phyloP scores from a whole-genome alignment of 768 basidiomycete genomes.

The Suillus sp. region DNA sequence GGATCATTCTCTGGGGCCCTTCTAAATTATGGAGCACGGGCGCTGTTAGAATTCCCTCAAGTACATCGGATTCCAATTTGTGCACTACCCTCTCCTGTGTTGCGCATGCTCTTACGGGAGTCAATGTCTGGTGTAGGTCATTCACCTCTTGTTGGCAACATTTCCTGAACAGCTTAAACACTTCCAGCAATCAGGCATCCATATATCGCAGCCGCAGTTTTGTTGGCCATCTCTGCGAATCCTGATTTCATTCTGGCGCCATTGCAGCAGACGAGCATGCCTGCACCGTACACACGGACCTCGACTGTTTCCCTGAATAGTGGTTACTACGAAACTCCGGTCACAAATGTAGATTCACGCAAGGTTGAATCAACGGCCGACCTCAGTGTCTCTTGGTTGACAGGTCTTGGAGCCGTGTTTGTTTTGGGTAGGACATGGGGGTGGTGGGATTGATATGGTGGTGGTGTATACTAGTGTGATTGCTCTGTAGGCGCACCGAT shows the following conservation, averaged over 20 bases:
- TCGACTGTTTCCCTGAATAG: not conserved
- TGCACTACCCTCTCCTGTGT: not conserved
- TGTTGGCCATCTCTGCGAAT: not conserved
- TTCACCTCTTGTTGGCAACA: not conserved
- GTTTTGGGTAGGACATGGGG: conserved; percentile 11
- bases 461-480: not conserved
- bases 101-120: not conserved
- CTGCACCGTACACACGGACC: not conserved
- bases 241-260: not conserved
- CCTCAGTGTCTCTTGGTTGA: conserved; percentile 1
- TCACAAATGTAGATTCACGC: not conserved
- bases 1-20: not conserved
- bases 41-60: not conserved
- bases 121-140: not conserved
- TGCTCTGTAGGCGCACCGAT: not conserved
- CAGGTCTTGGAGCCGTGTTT: conserved; percentile 2
- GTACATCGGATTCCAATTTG: not conserved
- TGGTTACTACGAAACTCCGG: not conserved
- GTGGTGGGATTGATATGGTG: conserved; percentile 2
- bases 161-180: not conserved
- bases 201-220: conserved; percentile 1
- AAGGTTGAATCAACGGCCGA: not conserved
- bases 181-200: conserved; percentile 4
- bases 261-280: not conserved
- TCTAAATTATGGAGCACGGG: not conserved